Evolutionary conservation across 805 yeast species (phyloP), one percentile per base, ranked within the genome.

Genomic region (Hagleromyces aurorensis): DNA sequence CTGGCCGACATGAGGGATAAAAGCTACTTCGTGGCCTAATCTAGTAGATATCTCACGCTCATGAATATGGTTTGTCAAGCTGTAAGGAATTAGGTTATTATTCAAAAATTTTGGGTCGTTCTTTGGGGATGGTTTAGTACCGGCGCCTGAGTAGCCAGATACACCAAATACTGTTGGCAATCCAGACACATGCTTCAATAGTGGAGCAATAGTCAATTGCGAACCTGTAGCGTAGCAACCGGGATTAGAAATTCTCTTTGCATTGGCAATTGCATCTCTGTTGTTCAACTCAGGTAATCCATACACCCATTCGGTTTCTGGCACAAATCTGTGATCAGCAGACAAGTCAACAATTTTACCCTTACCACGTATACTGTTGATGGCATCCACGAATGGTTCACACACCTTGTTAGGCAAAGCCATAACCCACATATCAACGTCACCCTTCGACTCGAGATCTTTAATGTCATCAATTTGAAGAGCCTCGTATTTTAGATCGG

Each of bases 211-310:
- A 9, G 94, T 87, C 15, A 86, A 61, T 65, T 91, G 97, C 9
- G 96, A 91, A 35, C 93, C 96, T 25, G 99, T 91, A n/a, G 98
- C 96, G 56, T 87, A 91, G 67, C 99, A 91, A 27, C 98, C 99
- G 3, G 99, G 99, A 62, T 91, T 91, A 4, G 96, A 78, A 38
- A 91, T 82, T 55, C 81, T 83, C 49, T 70, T 67, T 12, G 97
- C 89, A 9, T 64, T 51, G 20, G 81, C 71, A 46, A 91, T 81
- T 7, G 52, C 52, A 7, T 62, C 52, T 55, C 98, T 75, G 43
- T 75, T 69, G 33, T 72, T 75, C 49, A 91, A 69, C 62, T 91
- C 99, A 6, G 99, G 99, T 46, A 91, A 71, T 27, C 99, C 99
- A 55, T 91, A 91, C 4, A 69, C 65, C 98, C 99, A 91, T 46